Evolutionary conservation across 1,284 basidiomycete genomes (phyloP), one percentile per base, ranked within the genome.

Genomic region (Cryptococcus sp.): DNA sequence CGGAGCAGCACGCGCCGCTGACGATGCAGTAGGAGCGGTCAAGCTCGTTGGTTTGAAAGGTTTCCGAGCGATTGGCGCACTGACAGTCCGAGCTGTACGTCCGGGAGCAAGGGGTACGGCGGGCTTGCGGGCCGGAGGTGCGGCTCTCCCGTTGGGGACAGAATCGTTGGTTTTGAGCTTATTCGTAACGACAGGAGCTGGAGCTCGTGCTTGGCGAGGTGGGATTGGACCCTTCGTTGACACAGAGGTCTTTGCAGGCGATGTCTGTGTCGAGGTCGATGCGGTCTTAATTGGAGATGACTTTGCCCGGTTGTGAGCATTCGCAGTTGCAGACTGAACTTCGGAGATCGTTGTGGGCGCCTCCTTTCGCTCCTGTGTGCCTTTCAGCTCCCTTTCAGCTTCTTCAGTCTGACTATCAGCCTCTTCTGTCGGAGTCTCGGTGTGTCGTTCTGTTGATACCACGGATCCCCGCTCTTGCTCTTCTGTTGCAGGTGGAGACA

Each of bases 41-140:
- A 57, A 40, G 25, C 47, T 57, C 13, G 62, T 60, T 17, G 53
- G 55, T 26, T 57, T 57, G 59, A 64, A 64, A 10, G 59, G 46
- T 46, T 52, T 61, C 13, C 62, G 50, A n/a, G 44, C 50, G 38
- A 58, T 45, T 4, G 62, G 59, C 17, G 47, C 56, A 40, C 54
- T 61, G 55, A 52, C 55, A 17, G 55, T 39, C 23, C 58, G 47
- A n/a, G 52, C 26, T 5, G 50, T 43, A 4, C 25, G 41, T 5
- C 54, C 19, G 15, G 50, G 39, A 17, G 58, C 58, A 6, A 50
- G 19, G 7, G 62, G 62, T 1, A 64, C 59, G 26, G 62, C 52
- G 7, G 59, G 62, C 43, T 61, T 61, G 16, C 59, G 55, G 15
- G 50, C 20, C 8, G 49, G 26, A 26, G 34, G 23, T 15, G n/a